Evolutionary conservation across 192 early-diverging fungal genomes (phyloP).

Genomic region (Coemansia sp.): DNA sequence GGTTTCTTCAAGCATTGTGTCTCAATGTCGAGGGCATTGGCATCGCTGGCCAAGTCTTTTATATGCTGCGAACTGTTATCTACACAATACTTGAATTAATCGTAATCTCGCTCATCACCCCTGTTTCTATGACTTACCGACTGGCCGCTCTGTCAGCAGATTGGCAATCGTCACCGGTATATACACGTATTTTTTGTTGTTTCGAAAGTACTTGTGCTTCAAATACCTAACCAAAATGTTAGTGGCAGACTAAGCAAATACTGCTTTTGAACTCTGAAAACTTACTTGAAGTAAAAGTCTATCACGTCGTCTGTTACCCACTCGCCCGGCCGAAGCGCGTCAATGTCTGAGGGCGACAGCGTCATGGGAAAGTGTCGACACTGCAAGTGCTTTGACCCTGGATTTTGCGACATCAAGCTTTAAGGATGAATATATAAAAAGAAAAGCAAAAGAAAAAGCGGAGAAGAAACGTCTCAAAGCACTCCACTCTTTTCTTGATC

Average conservation of each 20-base stretch:
- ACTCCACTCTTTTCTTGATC: too few species aligned
- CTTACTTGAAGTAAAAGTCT: slow-evolving; percentile 50
- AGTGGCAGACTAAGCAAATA: neutral
- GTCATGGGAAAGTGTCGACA: slow-evolving; percentile 45
- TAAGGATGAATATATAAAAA: neutral
- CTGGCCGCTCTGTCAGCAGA: slow-evolving; percentile 36
- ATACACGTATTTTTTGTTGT: slow-evolving; percentile 47
- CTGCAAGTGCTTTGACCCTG: slow-evolving; percentile 5
- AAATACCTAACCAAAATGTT: slow-evolving; percentile 15
- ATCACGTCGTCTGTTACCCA: slow-evolving; percentile 54
- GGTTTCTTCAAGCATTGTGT: slow-evolving; percentile 40
- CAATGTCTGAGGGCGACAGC: slow-evolving; percentile 36
- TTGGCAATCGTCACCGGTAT: slow-evolving; percentile 42
- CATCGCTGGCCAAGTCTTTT: slow-evolving; percentile 34
- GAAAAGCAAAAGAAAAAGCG: slow-evolving; percentile 1
- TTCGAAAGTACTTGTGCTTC: slow-evolving; percentile 44
- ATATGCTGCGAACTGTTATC: slow-evolving; percentile 31
- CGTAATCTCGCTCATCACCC: too few species aligned
- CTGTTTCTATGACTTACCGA: slow-evolving; percentile 16
- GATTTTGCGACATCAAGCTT: neutral
- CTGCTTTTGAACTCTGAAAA: too few species aligned
- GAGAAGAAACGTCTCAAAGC: slow-evolving; percentile 1
- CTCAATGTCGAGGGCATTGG: slow-evolving; percentile 39
- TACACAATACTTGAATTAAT: neutral
- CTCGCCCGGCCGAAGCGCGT: slow-evolving; percentile 41